A percentile compares a stretch with the other conserved stretches of the same genome.
These are phyloP conservation scores for Anastatica hierochuntica DNA, from an alignment of 345 rosid species.

Conservation along the genomic window DNA sequence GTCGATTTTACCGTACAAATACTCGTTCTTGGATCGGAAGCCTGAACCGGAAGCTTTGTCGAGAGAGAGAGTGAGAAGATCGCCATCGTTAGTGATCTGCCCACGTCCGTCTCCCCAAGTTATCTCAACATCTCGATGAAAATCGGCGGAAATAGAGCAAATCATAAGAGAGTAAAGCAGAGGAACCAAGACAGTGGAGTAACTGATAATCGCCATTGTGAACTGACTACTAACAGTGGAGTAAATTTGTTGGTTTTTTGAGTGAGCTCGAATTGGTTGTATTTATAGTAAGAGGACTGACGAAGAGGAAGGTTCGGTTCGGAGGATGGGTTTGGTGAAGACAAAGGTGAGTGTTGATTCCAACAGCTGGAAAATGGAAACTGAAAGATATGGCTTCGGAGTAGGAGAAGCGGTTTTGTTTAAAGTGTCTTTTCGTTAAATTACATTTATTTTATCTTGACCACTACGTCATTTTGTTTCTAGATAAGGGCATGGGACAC, in stretches of 20 bases:
- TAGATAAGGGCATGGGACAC: neutral
- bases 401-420: constrained; percentile 15
- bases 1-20: constrained; percentile 38
- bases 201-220: neutral
- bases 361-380: constrained; percentile 11
- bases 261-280: neutral
- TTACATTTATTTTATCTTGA: no score
- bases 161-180: neutral
- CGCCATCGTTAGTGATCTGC: constrained; percentile 33
- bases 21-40: constrained; percentile 44
- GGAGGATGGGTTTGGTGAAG: constrained; percentile 10
- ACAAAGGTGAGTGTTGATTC: constrained; percentile 14
- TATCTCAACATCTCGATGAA: constrained; percentile 15
- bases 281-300: constrained; percentile 1
- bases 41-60: constrained; percentile 46
- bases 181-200: neutral
- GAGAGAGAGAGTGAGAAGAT: constrained; percentile 36
- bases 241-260: neutral
- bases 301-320: constrained; percentile 5
- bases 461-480: no score
- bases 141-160: constrained; percentile 17
- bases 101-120: constrained; percentile 40
- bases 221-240: neutral
- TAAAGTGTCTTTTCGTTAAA: neutral
- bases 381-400: constrained; percentile 8